phyloP scores from a whole-genome alignment of 179 eudicot genomes.

The Vitellaria paradoxa region DNA sequence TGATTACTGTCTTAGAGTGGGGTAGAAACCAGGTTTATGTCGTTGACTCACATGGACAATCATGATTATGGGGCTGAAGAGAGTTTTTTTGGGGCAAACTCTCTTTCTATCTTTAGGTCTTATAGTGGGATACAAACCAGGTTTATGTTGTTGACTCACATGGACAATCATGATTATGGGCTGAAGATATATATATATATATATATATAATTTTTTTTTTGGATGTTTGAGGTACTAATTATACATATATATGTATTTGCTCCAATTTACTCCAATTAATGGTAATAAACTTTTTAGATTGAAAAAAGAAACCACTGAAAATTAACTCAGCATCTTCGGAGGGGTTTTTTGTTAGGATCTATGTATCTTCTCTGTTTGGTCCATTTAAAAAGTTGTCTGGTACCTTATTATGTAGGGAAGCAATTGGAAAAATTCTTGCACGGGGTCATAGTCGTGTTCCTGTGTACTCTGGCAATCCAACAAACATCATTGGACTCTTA shows the following conservation, averaged over 20 bases:
- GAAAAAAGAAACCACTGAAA: background rate
- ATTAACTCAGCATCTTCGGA: background rate
- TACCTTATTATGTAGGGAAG: conserved; percentile 60
- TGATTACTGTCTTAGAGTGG: background rate
- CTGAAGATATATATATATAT: background rate
- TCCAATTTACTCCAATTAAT: background rate
- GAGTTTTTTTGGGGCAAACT: background rate
- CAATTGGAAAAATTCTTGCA: conserved; percentile 86
- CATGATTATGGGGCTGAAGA: background rate
- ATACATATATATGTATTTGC: background rate
- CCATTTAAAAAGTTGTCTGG: background rate
- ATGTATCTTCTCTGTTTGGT: background rate
- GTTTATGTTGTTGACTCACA: too few species aligned
- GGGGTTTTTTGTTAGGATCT: conserved; percentile 6
- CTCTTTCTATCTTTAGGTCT: too few species aligned
- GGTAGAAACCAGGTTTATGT: background rate
- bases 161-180: too few species aligned
- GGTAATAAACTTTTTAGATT: conserved; percentile 8
- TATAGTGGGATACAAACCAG: too few species aligned
- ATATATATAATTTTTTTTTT: too few species aligned
- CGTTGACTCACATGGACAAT: background rate
- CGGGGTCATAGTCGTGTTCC: conserved; percentile 96
- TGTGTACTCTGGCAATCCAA: conserved; percentile 75
- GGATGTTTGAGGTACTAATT: background rate
- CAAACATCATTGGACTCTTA: conserved; percentile 78